Percentiles rank a stretch among this genome's conserved stretches.
Evolutionary conservation across 2,329 filamentous ascomycete genomes (phyloP).

Genomic region (Aschersonia sp.): DNA sequence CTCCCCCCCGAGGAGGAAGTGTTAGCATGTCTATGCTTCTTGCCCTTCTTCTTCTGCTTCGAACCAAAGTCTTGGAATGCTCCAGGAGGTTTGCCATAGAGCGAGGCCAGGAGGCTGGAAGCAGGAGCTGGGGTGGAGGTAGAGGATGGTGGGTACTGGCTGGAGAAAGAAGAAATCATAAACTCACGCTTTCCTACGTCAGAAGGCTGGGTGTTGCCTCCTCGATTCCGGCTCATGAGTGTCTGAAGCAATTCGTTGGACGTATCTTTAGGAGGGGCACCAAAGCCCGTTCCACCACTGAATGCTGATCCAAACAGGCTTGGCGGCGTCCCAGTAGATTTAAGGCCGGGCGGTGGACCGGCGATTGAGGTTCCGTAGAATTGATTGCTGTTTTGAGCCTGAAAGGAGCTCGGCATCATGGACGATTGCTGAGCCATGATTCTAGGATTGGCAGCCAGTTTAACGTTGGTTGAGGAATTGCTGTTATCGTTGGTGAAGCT

Average conservation of each 20-base stretch:
- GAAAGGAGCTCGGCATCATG: conserved; percentile 63
- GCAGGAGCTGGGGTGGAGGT: conserved; percentile 76
- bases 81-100: conserved; percentile 77
- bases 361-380: conserved; percentile 79
- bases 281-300: conserved; percentile 51
- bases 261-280: conserved; percentile 54
- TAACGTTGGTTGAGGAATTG: conserved; percentile 39
- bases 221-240: conserved; percentile 57
- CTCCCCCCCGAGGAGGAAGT: conserved; percentile 99
- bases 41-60: conserved; percentile 99
- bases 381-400: conserved; percentile 46
- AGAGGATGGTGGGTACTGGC: conserved; percentile 70
- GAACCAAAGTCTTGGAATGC: conserved; percentile 81
- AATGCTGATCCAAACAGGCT: conserved; percentile 92
- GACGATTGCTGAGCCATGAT: conserved; percentile 73
- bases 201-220: conserved; percentile 55
- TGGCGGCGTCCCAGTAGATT: conserved; percentile 86
- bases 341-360: conserved; percentile 85
- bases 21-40: conserved; percentile 99
- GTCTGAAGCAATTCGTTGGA: conserved; percentile 58
- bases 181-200: conserved; percentile 97
- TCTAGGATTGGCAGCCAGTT: conserved; percentile 64
- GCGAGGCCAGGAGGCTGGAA: conserved; percentile 79
- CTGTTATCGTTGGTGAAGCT: conserved; percentile 70
- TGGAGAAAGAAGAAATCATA: conserved; percentile 83